Evolutionary conservation across 1,139 yeast species (phyloP).

Genomic region (Suhomyces coccinellae): DNA sequence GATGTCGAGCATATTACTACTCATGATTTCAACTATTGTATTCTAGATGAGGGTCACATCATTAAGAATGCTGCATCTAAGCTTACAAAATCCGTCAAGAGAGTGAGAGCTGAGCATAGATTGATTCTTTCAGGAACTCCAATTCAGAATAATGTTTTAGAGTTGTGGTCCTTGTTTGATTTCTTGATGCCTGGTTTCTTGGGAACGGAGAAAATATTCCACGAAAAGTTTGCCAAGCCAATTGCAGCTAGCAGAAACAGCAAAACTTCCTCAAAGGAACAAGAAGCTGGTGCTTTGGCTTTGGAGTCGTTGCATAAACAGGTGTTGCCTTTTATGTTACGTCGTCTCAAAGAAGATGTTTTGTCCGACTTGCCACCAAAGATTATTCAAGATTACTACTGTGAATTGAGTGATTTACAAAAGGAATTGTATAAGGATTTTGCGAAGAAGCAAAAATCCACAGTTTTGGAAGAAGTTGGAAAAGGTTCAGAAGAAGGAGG

Average conservation of each 20-base stretch:
- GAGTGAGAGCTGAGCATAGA: constrained; percentile 81
- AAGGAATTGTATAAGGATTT: constrained; percentile 85
- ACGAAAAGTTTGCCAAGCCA: constrained; percentile 95
- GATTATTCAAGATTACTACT: constrained; percentile 95
- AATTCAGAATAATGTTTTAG: constrained; percentile 94
- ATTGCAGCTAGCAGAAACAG: constrained; percentile 92
- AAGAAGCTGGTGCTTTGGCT: constrained; percentile 96
- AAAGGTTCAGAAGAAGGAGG: constrained; percentile 33
- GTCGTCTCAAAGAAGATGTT: constrained; percentile 96
- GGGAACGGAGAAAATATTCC: constrained; percentile 93
- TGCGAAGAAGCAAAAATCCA: constrained; percentile 79
- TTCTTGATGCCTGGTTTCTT: constrained; percentile 98
- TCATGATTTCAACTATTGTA: constrained; percentile 87
- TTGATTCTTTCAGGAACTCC: constrained; percentile 95
- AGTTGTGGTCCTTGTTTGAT: constrained; percentile 95
- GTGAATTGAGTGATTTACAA: constrained; percentile 91
- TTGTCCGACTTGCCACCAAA: constrained; percentile 96
- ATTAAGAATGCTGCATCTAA: constrained; percentile 91
- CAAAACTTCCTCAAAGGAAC: constrained; percentile 89
- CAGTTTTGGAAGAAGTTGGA: constrained; percentile 65
- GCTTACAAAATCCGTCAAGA: constrained; percentile 83
- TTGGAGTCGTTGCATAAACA: constrained; percentile 95
- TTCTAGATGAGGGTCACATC: constrained; percentile 96
- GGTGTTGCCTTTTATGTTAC: constrained; percentile 91
- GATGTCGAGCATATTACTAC: constrained; percentile 66